Base-by-base conservation (phyloP, 345 rosid species). In the Luvunga scandens region DNA sequence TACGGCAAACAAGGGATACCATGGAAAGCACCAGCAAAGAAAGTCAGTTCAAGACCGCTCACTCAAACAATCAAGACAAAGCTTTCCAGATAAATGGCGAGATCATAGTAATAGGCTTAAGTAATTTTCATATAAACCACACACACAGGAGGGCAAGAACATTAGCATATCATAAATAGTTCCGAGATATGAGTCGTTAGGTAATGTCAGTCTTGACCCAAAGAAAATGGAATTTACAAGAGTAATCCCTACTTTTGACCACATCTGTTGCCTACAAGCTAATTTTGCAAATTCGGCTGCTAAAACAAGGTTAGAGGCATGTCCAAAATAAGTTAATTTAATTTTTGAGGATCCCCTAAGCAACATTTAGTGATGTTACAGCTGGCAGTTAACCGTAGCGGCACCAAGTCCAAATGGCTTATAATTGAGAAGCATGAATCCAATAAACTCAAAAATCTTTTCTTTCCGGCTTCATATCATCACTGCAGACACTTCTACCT, bases 381-480 rank as follows among this genome's bases (percentile, higher is more conserved):
- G 67, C 71, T 66, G 65, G 30, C 31, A n/a, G 64, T 50, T 9
- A 67, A 38, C 42, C 68, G 7, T 30, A 72, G 78, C 24, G 22
- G 48, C 56, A 18, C 25, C 53, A 64, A 63, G 59, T 72, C 28
- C 73, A 57, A 76, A 9, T 56, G 72, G 56, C 25, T 45, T 45
- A 45, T 53, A 67, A 76, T 14, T 30, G 48, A n/a, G 31, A 38
- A 62, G 38, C 70, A 36, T 4, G 67, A 31, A 12, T 73, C 55
- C 38, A 34, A 53, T 30, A 69, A 33, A 25, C 71, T 80, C 79
- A 80, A 28, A 80, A 33, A 25, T 73, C 59, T 22, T n/a, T 65
- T 65, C 75, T 53, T 76, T 76, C 81, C 18, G 64, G 55, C 76
- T 79, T 77, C 72, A 62, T 14, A 31, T 73, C 63, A 56, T 68